Percentiles rank a stretch among this genome's conserved stretches.
Evolutionary conservation across 257 asterid genomes (phyloP).

Genomic region (Fraxinus pennsylvanica): DNA sequence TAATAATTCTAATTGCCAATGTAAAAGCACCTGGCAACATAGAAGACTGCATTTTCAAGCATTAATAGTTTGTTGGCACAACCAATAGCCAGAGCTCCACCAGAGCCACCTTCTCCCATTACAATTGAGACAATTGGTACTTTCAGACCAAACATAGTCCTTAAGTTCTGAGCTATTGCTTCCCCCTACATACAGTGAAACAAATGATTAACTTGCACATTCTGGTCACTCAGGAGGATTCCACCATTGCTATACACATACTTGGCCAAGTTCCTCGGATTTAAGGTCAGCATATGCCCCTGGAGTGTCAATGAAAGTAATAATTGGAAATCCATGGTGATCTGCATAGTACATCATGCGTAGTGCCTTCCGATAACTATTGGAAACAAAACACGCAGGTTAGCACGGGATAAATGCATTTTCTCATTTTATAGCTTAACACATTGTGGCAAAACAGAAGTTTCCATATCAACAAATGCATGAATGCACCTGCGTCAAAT

Average conservation of each 20-base stretch:
- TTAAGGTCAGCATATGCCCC: slow-evolving; percentile 93
- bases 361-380: slow-evolving; percentile 86
- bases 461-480: neutral
- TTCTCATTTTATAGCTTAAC: slow-evolving; percentile 2
- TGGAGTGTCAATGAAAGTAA: slow-evolving; percentile 89
- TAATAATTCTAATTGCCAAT: slow-evolving; percentile 6
- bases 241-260: slow-evolving; percentile 34
- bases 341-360: slow-evolving; percentile 94
- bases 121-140: slow-evolving; percentile 90
- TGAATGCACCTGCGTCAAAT: neutral
- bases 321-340: slow-evolving; percentile 85
- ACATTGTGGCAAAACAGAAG: neutral
- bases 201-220: slow-evolving; percentile 13
- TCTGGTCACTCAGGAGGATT: slow-evolving; percentile 16
- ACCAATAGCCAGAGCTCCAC: slow-evolving; percentile 99
- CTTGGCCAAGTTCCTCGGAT: slow-evolving; percentile 86
- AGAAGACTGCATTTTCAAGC: slow-evolving; percentile 98
- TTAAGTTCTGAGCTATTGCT: slow-evolving; percentile 91
- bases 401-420: slow-evolving; percentile 9
- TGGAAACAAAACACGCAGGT: slow-evolving; percentile 23
- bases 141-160: slow-evolving; percentile 97
- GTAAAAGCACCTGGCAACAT: slow-evolving; percentile 80
- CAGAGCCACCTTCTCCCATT: slow-evolving; percentile 99
- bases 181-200: slow-evolving; percentile 70
- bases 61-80: slow-evolving; percentile 90